Evolutionary conservation across 1,284 basidiomycete genomes (phyloP), one percentile per base, ranked within the genome.

Genomic region (Anthracocystis panici-leucophaei): DNA sequence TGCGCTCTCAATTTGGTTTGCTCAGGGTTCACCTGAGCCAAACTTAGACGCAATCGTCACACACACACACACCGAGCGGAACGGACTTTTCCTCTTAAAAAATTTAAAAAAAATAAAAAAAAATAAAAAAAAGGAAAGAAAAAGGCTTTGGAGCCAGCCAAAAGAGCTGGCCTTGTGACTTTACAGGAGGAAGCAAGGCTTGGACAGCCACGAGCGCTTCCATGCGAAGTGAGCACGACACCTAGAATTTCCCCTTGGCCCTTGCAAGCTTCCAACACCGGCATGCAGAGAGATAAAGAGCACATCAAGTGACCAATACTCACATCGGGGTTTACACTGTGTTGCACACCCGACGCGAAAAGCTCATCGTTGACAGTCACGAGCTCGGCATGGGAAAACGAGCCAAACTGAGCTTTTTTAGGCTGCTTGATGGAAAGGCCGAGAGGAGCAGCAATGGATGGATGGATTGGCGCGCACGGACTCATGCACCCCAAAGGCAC

Each of bases 381-480:
- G 35, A 38, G 35, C 35, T 48, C 46, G 27, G 45, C 46, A 46
- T 46, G 45, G 25, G 25, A 29, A 31, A 41, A 16, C n/a, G 40
- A 41, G 40, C 14, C n/a, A 41, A 21, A 42, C 41, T 42, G 41
- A 42, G 41, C 41, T 20, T 42, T 18, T 11, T 42, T 42, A 42
- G 41, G 41, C 41, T 42, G 41, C 41, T 42, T n/a, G 41, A 9
- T 25, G 27, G 18, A 12, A 29, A 49, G n/a, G n/a, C 20, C 9
- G 44, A n/a, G n/a, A n/a, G n/a, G n/a, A n/a, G n/a, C n/a, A n/a
- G n/a, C n/a, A n/a, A n/a, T 38, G 23, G 46, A 29, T 42, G 57
- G 27, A 44, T 25, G 38, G 16, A 40, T 5, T 29, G 29, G 44
- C 51, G 59, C 59, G 59, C 59, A 62, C 59, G 59, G 59, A 62